Base-by-base conservation (phyloP, 2,329 filamentous ascomycete species). In the Fusarium zealandicum region DNA sequence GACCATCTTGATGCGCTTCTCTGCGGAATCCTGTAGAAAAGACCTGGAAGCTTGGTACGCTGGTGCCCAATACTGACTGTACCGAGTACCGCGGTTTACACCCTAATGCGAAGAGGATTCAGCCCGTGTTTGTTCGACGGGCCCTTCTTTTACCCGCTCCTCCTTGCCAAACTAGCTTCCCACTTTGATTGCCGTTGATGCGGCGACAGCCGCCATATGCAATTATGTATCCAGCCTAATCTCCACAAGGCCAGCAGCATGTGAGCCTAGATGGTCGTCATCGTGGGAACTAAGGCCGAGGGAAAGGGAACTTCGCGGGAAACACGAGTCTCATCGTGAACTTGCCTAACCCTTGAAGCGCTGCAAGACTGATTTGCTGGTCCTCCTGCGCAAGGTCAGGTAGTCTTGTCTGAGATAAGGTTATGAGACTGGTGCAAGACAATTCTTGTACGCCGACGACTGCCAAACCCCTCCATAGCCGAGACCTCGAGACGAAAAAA, bases 81-180 rank as follows among this genome's bases (percentile, higher is more conserved):
- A 59, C 12, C 28, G 7, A 39, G 14, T 48, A 59, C 57, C 18
- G 18, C 14, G 30, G 14, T 32, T 50, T 17, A 48, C 16, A 16
- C 36, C 28, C 14, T n/a, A 27, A 33, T 40, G 25, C 10, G 32
- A 14, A 41, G 31, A 8, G n/a, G 38, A 33, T 22, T 7, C 7
- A 22, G 20, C 7, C 7, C 4, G 20, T 22, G 20, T 22, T 22
- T 22, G 20, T 22, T 22, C 7, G 20, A 22, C 20, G 20, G 58
- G 53, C 44, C 54, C 33, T 62, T 49, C 35, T 53, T 53, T 32
- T 54, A 54, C 57, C 57, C 58, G 53, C 53, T 61, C 53, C 58
- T 22, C 57, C 57, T 47, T 61, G 22, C 30, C 27, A 22, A 7
- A 37, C 41, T 60, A 60, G 51, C 39, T 31, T 25, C 36, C 37